Base-by-base conservation (phyloP, 1,284 basidiomycete genomes). In the Apiotrichum veenhuisii region DNA sequence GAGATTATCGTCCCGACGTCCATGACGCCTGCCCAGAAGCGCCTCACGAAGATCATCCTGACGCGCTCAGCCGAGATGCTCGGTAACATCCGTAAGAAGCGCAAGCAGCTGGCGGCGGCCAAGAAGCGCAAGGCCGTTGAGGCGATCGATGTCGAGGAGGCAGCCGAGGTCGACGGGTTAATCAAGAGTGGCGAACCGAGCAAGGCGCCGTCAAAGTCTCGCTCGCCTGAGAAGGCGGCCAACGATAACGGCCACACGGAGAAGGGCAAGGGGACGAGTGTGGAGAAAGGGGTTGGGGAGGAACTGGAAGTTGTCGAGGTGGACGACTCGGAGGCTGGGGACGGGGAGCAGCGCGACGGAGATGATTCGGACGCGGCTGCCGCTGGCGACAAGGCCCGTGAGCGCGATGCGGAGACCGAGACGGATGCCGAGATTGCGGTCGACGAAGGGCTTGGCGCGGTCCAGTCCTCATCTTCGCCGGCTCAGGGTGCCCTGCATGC, bases 1-100 rank as follows among this genome's bases (percentile, higher is more conserved):
- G 82, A 83, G 63, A 79, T 83, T 55, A 95, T 97, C 64, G 87
- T 98, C 0, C 95, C 95, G 0, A 83, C 97, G 37, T 91, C 90
- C 14, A 87, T 98, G 84, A 82, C 89, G 0, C 84, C 87, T 0
- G 76, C 97, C 33, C 95, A 98, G 71, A 91, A 91, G 72, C 85
- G 91, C 67, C 83, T 98, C 10, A 97, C 93, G 71, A 86, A 88
- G 56, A 87, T 86, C 5, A 86, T 94, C 55, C 78, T 94, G 38
- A 71, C 70, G 63, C 61, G 60, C 53, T 66, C 73, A 57, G 63
- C 67, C 23, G 67, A 70, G 15, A 23, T 68, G 17, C 61, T 73
- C 38, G 61, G 66, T 41, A 63, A 59, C 9, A 65, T 71, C n/a
- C 33, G 63, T 18, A 56, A 59, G 40, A 64, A 59, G n/a, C 61